Evolutionary conservation across 257 asterid genomes (phyloP), one percentile per base, ranked within the genome.

Genomic region (Eucommia ulmoides): DNA sequence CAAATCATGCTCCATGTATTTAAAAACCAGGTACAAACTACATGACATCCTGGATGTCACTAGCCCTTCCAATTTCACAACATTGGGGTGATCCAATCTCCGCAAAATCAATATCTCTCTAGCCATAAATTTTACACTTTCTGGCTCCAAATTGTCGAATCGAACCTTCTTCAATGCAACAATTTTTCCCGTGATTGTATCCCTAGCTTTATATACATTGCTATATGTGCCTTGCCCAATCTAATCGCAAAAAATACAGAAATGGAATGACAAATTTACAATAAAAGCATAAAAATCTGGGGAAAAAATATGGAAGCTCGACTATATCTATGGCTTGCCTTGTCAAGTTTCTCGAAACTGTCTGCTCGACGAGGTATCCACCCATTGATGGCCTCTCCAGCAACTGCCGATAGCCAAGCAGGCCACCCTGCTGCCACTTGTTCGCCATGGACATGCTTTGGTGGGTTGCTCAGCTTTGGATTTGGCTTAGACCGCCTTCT

Each of bases 391-490:
- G 95, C 92, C 77, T 82, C 93, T 2, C 92, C 95, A 7, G 93
- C 95, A 41, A 82, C 95, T 3, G 79, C 88, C 8, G 88, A 77
- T 41, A 85, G 91, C 95, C 93, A 85, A 1, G 88, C 58, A 2
- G 95, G 95, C 95, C 95, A 85, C 35, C 95, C 95, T 10, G 95
- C 95, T 24, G 93, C 91, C 33, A 85, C 91, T 70, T 85, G 95
- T 77, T 85, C 95, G 16, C 93, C 95, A 12, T 75, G 93, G 59
- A 82, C 60, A 56, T 73, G 45, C 67, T 77, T 85, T 52, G 91
- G 85, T n/a, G 83, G 93, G 50, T 85, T 82, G 46, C 95, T 70
- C 41, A 77, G 62, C 79, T 91, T 73, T 0, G 95, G 93, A 71
- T 82, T 82, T 3, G 92, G 88, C 74, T 64, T 85, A 49, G 81